Conservation (phyloP, 73 alveolate genomes). For the Paramecium sonneborni region DNA sequence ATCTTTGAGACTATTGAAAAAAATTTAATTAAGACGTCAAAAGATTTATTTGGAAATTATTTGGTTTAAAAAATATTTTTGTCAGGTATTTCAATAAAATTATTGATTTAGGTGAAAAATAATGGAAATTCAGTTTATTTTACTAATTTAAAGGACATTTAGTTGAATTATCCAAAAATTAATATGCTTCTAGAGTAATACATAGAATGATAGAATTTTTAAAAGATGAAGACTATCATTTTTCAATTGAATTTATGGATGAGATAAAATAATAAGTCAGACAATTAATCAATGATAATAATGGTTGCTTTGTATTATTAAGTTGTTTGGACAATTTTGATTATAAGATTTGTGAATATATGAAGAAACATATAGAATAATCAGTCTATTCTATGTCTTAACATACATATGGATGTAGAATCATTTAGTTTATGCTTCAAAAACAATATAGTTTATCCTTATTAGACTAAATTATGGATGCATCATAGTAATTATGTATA, state of each 20-base stretch:
- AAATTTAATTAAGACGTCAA: background rate
- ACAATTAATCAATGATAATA: background rate
- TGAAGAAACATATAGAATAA: background rate
- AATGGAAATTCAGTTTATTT: constrained; percentile 16
- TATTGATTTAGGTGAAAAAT: background rate
- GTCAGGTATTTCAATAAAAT: background rate
- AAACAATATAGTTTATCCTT: background rate
- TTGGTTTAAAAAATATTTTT: background rate
- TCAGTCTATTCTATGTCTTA: background rate
- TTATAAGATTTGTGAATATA: background rate
- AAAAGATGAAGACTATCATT: constrained; percentile 28
- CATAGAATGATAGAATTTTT: constrained; percentile 22
- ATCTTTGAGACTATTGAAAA: constrained; percentile 8
- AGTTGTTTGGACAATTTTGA: constrained; percentile 23
- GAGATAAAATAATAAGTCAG: background rate
- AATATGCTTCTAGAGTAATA: constrained; percentile 7
- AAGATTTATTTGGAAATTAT: constrained; percentile 43
- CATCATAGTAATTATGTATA: background rate
- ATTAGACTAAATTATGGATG: background rate
- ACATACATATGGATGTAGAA: constrained; percentile 46
- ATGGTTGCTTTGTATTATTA: constrained; percentile 23
- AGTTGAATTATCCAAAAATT: constrained; percentile 19
- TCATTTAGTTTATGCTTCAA: background rate
- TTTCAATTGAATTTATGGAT: background rate
- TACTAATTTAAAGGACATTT: background rate